These are phyloP conservation scores for Obba rivulosa DNA, from an alignment of 768 basidiomycete genomes.

Conservation along the genomic window DNA sequence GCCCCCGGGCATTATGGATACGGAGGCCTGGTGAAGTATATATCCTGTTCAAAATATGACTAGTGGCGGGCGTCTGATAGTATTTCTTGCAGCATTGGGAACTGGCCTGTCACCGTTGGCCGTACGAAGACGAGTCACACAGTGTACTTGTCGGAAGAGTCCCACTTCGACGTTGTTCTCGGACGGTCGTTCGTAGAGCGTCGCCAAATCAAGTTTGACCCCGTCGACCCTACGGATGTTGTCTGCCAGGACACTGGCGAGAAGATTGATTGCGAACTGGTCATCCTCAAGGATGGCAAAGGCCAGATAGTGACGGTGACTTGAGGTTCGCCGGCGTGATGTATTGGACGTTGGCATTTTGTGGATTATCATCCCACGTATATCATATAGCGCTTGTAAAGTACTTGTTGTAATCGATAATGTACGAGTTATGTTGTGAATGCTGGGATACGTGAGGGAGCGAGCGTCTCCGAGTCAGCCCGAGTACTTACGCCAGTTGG, in stretches of 20 bases:
- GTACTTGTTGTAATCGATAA: too few species aligned
- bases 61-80: background rate
- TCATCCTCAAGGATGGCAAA: constrained; percentile 86
- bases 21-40: constrained; percentile 68
- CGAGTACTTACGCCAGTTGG: too few species aligned
- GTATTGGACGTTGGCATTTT: too few species aligned
- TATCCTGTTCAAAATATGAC: background rate
- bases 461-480: background rate
- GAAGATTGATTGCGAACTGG: constrained; percentile 86
- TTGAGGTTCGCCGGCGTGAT: constrained; percentile 20
- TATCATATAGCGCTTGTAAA: too few species aligned
- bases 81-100: constrained; percentile 49
- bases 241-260: constrained; percentile 91
- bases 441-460: too few species aligned
- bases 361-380: too few species aligned
- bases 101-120: constrained; percentile 77
- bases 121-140: constrained; percentile 35
- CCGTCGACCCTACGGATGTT: constrained; percentile 83
- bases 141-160: constrained; percentile 91
- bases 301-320: constrained; percentile 91
- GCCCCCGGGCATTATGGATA: constrained; percentile 94
- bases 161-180: constrained; percentile 92
- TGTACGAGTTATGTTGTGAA: too few species aligned
- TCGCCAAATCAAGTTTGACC: constrained; percentile 70
- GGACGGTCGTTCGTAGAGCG: constrained; percentile 83